Conservation (phyloP, 2,329 filamentous ascomycete genomes). For the Leptographium lundbergii region DNA sequence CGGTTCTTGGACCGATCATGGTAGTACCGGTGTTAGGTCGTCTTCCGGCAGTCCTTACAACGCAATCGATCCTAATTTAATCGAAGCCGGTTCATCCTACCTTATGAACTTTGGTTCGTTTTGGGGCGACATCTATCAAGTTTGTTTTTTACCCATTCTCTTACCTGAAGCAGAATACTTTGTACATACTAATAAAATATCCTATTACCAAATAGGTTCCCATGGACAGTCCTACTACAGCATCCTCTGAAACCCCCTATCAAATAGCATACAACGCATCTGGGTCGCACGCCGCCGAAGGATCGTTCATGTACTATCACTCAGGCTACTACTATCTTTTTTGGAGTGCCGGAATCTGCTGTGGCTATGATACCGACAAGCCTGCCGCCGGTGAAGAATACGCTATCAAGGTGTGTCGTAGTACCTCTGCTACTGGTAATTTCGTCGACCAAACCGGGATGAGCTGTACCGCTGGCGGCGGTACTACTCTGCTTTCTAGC, state of each 20-base stretch:
- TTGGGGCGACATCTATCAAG: conserved; percentile 51
- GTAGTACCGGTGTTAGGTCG: conserved; percentile 38
- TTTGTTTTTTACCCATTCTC: too few relatives aligned
- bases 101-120: conserved; percentile 55
- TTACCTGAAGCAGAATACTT: too few relatives aligned
- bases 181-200: too few relatives aligned
- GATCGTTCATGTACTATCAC: conserved; percentile 37
- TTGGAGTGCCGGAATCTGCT: conserved; percentile 49
- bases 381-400: conserved; percentile 49
- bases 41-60: conserved; percentile 34
- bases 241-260: conserved; percentile 15
- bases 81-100: conserved; percentile 28
- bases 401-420: conserved; percentile 51
- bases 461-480: conserved; percentile 41
- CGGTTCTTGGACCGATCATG: conserved; percentile 49
- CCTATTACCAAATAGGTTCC: conserved; percentile 8
- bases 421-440: conserved; percentile 32
- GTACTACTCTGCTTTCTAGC: conserved; percentile 42
- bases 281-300: conserved; percentile 34
- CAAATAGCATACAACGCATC: conserved; percentile 24
- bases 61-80: conserved; percentile 46
- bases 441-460: conserved; percentile 45
- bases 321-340: conserved; percentile 50
- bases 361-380: conserved; percentile 36
- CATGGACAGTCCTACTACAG: conserved; percentile 26